phyloP scores from a whole-genome alignment of 352 stramenopile genomes.

The Thraustochytrium sp. region DNA sequence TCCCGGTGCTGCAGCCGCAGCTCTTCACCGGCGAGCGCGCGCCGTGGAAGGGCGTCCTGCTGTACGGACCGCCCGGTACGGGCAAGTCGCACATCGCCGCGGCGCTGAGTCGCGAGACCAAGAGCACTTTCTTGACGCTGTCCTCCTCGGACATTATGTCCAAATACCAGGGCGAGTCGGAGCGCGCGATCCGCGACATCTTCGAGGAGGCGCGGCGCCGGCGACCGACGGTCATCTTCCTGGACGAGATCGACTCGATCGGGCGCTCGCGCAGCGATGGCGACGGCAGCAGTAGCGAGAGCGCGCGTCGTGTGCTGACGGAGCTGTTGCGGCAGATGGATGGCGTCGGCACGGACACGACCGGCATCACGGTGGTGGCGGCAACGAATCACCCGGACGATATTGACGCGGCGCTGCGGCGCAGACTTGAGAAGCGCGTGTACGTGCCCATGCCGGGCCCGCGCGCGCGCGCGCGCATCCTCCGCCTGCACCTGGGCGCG shows the following conservation, averaged over 20 bases:
- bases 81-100: slow-evolving; percentile 41
- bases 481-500: slow-evolving; percentile 56
- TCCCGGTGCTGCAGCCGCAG: slow-evolving; percentile 65
- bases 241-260: slow-evolving; percentile 93
- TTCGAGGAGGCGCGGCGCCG: slow-evolving; percentile 96
- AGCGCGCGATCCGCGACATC: slow-evolving; percentile 90
- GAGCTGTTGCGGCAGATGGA: slow-evolving; percentile 97
- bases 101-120: not conserved
- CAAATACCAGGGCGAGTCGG: slow-evolving; percentile 66
- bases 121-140: slow-evolving; percentile 23
- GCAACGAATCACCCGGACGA: slow-evolving; percentile 94
- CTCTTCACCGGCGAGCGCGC: slow-evolving; percentile 58
- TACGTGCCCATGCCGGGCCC: slow-evolving; percentile 71
- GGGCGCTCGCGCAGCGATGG: slow-evolving; percentile 60
- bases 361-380: slow-evolving; percentile 80
- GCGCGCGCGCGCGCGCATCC: slow-evolving; percentile 49
- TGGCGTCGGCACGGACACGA: slow-evolving; percentile 60
- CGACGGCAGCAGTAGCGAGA: slow-evolving; percentile 31
- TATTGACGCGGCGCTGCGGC: slow-evolving; percentile 86
- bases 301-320: slow-evolving; percentile 80
- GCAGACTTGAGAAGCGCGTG: slow-evolving; percentile 89
- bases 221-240: slow-evolving; percentile 92
- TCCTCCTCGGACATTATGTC: slow-evolving; percentile 24
- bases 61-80: slow-evolving; percentile 62
- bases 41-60: slow-evolving; percentile 62